Evolutionary conservation across 768 basidiomycete species (phyloP).

Genomic region (Nidularia sp.): DNA sequence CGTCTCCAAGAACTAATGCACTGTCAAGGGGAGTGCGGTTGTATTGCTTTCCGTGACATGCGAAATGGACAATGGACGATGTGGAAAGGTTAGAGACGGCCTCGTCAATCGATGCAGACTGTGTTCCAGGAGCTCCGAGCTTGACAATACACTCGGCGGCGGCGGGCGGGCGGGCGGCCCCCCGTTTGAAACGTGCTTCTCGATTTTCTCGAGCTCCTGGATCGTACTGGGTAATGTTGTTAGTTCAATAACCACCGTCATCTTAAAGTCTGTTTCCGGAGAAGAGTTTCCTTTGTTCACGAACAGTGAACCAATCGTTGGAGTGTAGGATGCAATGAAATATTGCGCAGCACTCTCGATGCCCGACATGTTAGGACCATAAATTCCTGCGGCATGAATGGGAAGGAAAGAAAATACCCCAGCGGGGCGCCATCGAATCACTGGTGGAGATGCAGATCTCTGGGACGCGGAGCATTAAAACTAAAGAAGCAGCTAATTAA

Average conservation of each 20-base stretch:
- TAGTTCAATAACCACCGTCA: neutral
- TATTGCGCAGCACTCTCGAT: slow-evolving; percentile 4
- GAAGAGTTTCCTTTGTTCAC: neutral
- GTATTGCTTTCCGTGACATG: slow-evolving; percentile 20
- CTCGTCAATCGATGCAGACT: neutral
- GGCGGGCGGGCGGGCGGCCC: too few species aligned
- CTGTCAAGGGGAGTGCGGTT: slow-evolving; percentile 8
- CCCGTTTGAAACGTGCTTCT: neutral
- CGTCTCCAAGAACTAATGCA: slow-evolving; percentile 9
- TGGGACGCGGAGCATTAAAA: neutral
- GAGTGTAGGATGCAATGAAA: slow-evolving; percentile 13
- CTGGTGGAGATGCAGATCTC: neutral
- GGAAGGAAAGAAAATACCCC: slow-evolving; percentile 12
- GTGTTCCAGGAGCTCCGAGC: neutral
- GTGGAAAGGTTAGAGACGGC: neutral
- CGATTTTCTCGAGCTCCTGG: neutral
- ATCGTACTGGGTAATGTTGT: neutral
- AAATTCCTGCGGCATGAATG: slow-evolving; percentile 12
- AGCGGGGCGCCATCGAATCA: slow-evolving; percentile 12
- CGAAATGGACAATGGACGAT: slow-evolving; percentile 13
- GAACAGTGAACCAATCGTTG: slow-evolving; percentile 4
- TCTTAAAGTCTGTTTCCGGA: neutral
- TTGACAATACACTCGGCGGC: neutral
- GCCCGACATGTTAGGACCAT: neutral
- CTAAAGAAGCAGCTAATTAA: neutral